Evolutionary conservation across 129 eudicot species (phyloP).

Genomic region (Centrapalus pauciflorus): DNA sequence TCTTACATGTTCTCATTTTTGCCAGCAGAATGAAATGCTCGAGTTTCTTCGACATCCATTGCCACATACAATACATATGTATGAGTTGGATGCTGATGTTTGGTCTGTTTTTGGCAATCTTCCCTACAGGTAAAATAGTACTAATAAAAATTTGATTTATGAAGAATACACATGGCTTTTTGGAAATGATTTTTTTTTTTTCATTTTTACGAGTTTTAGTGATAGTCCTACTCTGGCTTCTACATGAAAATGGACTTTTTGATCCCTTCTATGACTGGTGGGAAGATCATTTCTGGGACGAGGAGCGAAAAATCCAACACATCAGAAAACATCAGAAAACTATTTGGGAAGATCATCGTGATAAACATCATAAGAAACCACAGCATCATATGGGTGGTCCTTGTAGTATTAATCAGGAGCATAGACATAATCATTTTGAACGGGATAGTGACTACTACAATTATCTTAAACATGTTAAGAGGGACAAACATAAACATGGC

Average conservation of each 20-base stretch:
- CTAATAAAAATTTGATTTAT: neutral
- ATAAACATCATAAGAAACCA: constrained; percentile 32
- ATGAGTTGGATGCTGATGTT: constrained; percentile 86
- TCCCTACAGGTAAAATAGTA: constrained; percentile 60
- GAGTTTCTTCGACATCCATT: constrained; percentile 64
- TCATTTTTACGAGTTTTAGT: constrained; percentile 40
- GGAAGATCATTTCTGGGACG: constrained; percentile 63
- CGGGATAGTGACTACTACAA: constrained; percentile 33
- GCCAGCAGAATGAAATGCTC: constrained; percentile 66
- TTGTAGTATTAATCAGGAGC: constrained; percentile 29
- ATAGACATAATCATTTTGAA: constrained; percentile 28
- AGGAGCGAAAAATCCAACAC: constrained; percentile 26
- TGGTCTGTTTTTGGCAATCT: constrained; percentile 64
- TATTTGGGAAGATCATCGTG: neutral
- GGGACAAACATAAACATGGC: constrained; percentile 57
- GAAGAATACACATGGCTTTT: neutral
- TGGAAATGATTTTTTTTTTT: neutral
- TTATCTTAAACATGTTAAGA: constrained; percentile 56
- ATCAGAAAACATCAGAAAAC: constrained; percentile 23
- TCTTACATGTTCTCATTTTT: no score
- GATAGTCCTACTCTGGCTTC: constrained; percentile 71
- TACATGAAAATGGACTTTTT: constrained; percentile 81
- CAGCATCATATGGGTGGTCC: constrained; percentile 38
- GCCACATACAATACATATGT: constrained; percentile 83
- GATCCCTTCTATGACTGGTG: constrained; percentile 95